phyloP scores from a whole-genome alignment of 1,284 basidiomycete species.

The Ustilago vetiveriae region DNA sequence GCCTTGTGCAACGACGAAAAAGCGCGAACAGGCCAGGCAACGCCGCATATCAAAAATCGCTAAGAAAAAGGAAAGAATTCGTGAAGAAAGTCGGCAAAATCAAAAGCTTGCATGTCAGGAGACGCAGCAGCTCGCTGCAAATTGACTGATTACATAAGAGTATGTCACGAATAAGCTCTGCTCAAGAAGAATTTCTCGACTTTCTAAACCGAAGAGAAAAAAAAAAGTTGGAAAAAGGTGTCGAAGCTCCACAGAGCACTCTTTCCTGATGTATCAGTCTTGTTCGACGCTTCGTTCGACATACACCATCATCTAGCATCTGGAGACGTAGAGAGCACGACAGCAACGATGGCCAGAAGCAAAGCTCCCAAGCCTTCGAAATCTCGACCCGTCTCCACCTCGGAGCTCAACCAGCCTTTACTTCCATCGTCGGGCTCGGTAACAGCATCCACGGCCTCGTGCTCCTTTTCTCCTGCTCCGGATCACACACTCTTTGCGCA shows the following conservation, averaged over 20 bases:
- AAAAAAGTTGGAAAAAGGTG: constrained; percentile 18
- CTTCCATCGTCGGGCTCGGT: constrained; percentile 69
- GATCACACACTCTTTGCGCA: constrained; percentile 74
- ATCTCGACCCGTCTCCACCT: constrained; percentile 68
- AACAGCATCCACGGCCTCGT: constrained; percentile 40
- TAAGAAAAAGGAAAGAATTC: too few species aligned
- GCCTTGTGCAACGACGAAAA: too few species aligned
- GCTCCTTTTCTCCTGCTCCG: constrained; percentile 72
- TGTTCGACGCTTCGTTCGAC: not conserved
- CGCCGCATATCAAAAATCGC: too few species aligned
- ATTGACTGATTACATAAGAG: constrained; percentile 14
- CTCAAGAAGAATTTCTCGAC: constrained; percentile 24
- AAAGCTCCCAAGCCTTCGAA: constrained; percentile 57
- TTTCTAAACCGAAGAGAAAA: constrained; percentile 4
- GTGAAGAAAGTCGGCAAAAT: too few species aligned
- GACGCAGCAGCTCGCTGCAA: not conserved
- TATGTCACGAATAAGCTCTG: constrained; percentile 3
- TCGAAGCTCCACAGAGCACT: constrained; percentile 22
- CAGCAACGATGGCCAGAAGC: constrained; percentile 49
- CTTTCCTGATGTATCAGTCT: not conserved
- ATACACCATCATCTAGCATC: constrained; percentile 6
- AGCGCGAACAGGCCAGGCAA: too few species aligned
- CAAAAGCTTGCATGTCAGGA: too few species aligned
- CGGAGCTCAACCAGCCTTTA: constrained; percentile 73
- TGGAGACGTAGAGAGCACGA: not conserved